These are phyloP conservation scores for Saturnispora dispora DNA, from an alignment of 805 yeast genomes.

Conservation along the genomic window DNA sequence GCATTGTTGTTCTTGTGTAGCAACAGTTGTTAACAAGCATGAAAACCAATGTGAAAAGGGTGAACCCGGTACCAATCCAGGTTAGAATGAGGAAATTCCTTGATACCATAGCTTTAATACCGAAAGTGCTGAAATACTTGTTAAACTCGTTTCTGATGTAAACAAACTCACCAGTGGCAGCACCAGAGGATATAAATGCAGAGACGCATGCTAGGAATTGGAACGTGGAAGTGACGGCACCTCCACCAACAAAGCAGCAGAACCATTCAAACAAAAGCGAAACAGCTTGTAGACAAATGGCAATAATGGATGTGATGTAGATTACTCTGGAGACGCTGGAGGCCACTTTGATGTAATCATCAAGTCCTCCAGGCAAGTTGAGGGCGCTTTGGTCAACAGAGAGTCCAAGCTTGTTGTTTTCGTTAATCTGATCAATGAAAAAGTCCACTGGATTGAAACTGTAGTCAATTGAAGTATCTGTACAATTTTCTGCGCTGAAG, in stretches of 20 bases:
- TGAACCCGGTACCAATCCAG: conserved; percentile 21
- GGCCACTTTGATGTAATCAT: conserved; percentile 36
- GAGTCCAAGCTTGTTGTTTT: conserved; percentile 7
- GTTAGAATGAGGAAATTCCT: conserved; percentile 18
- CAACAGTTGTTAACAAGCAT: conserved; percentile 14
- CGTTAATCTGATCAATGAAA: conserved; percentile 12
- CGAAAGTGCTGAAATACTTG: conserved; percentile 37
- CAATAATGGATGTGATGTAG: conserved; percentile 44
- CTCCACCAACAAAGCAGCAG: conserved; percentile 19
- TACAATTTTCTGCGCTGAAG: conserved; percentile 37
- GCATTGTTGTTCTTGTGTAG: conserved; percentile 2
- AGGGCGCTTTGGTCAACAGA: conserved; percentile 23
- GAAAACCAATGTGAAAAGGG: conserved; percentile 11
- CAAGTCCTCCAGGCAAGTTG: conserved; percentile 45
- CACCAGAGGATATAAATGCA: conserved; percentile 15
- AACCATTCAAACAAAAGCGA: conserved; percentile 35
- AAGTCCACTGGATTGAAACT: conserved; percentile 42
- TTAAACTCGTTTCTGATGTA: conserved; percentile 45
- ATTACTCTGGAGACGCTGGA: conserved; percentile 46
- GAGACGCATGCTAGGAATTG: conserved; percentile 12
- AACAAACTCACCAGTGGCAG: conserved; percentile 50
- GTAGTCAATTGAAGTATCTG: conserved; percentile 45
- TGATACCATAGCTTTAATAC: conserved; percentile 42
- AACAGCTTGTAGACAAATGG: conserved; percentile 37
- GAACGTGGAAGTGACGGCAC: conserved; percentile 24